Evolutionary conservation across 345 rosid species (phyloP).

Genomic region (Lumnitzera littorea): DNA sequence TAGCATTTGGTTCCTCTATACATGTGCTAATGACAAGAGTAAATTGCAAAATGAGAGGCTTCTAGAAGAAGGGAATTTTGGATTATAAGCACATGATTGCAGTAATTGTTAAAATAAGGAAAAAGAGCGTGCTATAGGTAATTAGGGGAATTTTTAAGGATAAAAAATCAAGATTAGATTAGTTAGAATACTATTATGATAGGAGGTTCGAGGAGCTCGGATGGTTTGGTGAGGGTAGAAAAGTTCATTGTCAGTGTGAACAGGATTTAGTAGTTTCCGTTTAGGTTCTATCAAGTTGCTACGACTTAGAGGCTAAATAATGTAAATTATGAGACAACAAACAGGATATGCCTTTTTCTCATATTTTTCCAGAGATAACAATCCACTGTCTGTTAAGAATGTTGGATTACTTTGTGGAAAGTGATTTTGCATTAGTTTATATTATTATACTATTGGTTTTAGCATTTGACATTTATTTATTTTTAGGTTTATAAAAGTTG

Average conservation of each 20-base stretch:
- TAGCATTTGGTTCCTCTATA: too few species aligned
- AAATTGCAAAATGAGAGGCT: conserved; percentile 14
- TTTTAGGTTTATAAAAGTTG: too few species aligned
- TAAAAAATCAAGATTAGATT: conserved; percentile 6
- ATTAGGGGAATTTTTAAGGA: conserved; percentile 9
- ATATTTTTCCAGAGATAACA: too few species aligned
- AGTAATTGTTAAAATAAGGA: conserved; percentile 11
- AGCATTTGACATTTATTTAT: too few species aligned
- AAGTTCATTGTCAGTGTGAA: conserved; percentile 9
- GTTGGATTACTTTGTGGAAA: too few species aligned
- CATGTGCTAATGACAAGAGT: not conserved
- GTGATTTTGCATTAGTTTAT: too few species aligned
- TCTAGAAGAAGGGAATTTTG: conserved; percentile 8
- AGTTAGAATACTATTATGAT: conserved; percentile 10
- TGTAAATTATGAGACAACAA: too few species aligned
- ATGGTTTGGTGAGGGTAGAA: conserved; percentile 12
- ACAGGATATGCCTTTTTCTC: too few species aligned
- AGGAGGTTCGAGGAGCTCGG: conserved; percentile 16
- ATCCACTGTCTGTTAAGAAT: too few species aligned
- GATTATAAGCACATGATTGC: conserved; percentile 11
- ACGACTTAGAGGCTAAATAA: too few species aligned
- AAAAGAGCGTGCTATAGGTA: conserved; percentile 14
- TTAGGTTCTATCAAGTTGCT: not conserved
- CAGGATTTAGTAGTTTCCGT: conserved; percentile 5
- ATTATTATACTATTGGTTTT: too few species aligned